Evolutionary conservation across 768 basidiomycete species (phyloP).

Genomic region (Crassisporium funariophilum): DNA sequence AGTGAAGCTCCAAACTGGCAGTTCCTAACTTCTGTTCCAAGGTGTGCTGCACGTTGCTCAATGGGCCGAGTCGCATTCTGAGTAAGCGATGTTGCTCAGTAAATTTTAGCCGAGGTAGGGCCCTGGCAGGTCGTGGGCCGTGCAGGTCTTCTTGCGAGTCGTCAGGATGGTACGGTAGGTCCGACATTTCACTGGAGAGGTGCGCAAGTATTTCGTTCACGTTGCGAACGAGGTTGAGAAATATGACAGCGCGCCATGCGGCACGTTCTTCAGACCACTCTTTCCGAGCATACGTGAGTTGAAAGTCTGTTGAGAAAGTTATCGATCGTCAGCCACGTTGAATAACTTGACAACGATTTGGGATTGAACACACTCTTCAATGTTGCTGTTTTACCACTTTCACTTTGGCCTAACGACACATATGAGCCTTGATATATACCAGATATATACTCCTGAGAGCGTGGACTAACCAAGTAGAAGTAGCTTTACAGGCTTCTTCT

Average conservation of each 20-base stretch:
- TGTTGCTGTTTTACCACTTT: constrained; percentile 81
- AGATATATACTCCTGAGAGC: too few relatives aligned
- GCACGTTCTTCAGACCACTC: constrained; percentile 72
- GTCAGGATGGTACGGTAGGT: constrained; percentile 36
- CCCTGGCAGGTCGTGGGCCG: constrained; percentile 33
- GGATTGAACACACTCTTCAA: constrained; percentile 58
- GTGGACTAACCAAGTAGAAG: constrained; percentile 59
- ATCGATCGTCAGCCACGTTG: constrained; percentile 7
- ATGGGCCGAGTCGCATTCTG: constrained; percentile 57
- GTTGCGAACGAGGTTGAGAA: constrained; percentile 79
- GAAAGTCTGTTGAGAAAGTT: constrained; percentile 54
- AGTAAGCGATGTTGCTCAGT: constrained; percentile 64
- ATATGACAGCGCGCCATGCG: constrained; percentile 76
- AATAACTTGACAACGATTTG: background rate
- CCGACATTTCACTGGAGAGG: constrained; percentile 58
- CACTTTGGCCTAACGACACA: constrained; percentile 70
- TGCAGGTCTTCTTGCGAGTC: constrained; percentile 45
- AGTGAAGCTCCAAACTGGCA: constrained; percentile 53
- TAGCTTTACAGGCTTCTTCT: constrained; percentile 71
- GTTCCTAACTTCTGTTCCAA: constrained; percentile 64
- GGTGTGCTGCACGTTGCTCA: constrained; percentile 58
- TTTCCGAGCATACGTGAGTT: constrained; percentile 67
- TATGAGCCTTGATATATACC: too few relatives aligned
- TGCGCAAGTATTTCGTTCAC: constrained; percentile 64
- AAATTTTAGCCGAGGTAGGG: constrained; percentile 49